Conservation (phyloP, 495 filamentous ascomycete genomes). For the Talaromyces wortmannii region DNA sequence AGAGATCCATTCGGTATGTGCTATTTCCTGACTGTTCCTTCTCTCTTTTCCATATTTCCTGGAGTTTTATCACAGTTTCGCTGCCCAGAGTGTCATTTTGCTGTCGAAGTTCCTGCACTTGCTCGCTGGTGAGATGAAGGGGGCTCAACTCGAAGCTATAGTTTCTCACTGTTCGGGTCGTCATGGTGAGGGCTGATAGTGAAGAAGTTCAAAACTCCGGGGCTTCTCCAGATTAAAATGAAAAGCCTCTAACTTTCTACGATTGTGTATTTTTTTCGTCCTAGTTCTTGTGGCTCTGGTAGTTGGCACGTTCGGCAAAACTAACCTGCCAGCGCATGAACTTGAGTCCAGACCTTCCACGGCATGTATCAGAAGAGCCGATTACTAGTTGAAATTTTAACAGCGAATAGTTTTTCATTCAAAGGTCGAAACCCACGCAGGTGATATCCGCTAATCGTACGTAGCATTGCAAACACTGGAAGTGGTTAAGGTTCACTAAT, state of each 20-base stretch:
- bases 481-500: not conserved
- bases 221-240: not conserved
- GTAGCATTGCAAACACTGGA: not conserved
- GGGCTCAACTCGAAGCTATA: not conserved
- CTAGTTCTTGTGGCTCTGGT: too few species aligned
- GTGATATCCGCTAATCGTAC: not conserved
- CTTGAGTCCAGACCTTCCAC: too few species aligned
- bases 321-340: too few species aligned
- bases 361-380: too few species aligned
- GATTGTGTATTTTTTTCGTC: too few species aligned
- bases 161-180: not conserved
- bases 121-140: not conserved
- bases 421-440: too few species aligned
- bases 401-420: too few species aligned
- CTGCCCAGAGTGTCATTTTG: not conserved
- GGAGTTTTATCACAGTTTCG: not conserved
- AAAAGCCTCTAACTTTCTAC: not conserved
- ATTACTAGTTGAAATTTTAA: too few species aligned
- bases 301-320: too few species aligned
- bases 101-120: not conserved
- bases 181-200: not conserved
- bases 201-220: not conserved
- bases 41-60: not conserved
- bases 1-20: conserved; percentile 41
- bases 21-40: not conserved